phyloP scores from a whole-genome alignment of 176 grass and related monocot species.

The Oryza rufipogon region DNA sequence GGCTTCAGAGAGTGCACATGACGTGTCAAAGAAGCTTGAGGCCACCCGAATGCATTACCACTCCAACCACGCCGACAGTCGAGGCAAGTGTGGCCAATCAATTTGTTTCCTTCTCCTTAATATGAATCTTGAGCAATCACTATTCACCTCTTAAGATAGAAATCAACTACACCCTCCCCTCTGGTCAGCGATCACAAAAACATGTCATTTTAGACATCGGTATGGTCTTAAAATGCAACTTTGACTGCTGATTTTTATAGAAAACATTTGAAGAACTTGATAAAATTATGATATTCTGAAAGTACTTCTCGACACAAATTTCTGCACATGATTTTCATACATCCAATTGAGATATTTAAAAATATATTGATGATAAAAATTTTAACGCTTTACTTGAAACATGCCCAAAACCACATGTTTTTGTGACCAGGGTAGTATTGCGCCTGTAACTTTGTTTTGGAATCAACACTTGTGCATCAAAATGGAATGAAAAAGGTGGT shows the following conservation, averaged over 20 bases:
- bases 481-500: background rate
- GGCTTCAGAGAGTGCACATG: conserved; percentile 77
- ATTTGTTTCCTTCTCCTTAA: conserved; percentile 14
- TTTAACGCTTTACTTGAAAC: background rate
- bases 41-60: conserved; percentile 95
- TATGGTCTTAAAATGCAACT: no score
- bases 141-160: background rate
- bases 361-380: background rate
- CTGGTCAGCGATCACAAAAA: no score
- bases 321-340: no score
- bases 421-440: background rate
- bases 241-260: no score
- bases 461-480: background rate
- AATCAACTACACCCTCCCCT: background rate
- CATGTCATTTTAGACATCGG: no score
- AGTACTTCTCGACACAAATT: background rate
- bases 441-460: background rate
- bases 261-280: background rate
- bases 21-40: conserved; percentile 91
- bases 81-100: conserved; percentile 59
- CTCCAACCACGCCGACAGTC: conserved; percentile 88
- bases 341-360: background rate
- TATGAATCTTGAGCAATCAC: conserved; percentile 25
- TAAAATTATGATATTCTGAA: background rate
- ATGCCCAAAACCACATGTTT: background rate